Conservation (phyloP, 2,329 filamentous ascomycete genomes). For the Clonostachys sp. region DNA sequence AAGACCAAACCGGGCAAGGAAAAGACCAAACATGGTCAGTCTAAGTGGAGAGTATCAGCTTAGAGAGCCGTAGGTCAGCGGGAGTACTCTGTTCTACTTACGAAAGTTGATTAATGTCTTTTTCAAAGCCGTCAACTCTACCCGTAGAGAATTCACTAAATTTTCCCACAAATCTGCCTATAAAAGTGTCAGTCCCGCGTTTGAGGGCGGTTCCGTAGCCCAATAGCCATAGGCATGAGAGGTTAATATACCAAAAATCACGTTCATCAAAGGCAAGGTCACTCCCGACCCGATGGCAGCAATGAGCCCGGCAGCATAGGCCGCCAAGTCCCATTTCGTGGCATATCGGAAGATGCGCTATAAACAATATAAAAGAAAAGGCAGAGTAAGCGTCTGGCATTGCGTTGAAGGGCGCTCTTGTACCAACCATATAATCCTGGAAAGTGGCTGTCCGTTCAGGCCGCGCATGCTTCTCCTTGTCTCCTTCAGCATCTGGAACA, state of each 20-base stretch:
- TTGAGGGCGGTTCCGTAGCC: not conserved
- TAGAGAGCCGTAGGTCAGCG: not conserved
- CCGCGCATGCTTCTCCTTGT: constrained; percentile 15
- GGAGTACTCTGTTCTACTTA: constrained; percentile 15
- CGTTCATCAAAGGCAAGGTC: constrained; percentile 55
- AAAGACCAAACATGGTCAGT: constrained; percentile 67
- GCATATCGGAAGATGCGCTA: constrained; percentile 50
- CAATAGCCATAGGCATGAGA: not conserved
- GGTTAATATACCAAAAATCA: constrained; percentile 43
- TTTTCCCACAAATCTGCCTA: constrained; percentile 37
- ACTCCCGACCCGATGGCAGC: constrained; percentile 47
- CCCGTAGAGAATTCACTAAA: constrained; percentile 39
- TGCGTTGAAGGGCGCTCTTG: not conserved
- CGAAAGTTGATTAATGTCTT: constrained; percentile 36
- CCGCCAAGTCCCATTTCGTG: constrained; percentile 42
- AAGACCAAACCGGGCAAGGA: constrained; percentile 59
- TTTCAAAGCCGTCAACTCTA: constrained; percentile 15
- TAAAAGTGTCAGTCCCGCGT: not conserved
- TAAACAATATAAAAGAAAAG: not conserved
- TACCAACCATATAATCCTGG: constrained; percentile 29
- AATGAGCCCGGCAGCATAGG: constrained; percentile 39
- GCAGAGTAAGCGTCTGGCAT: constrained; percentile 3
- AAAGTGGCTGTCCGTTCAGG: constrained; percentile 35
- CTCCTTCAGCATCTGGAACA: not conserved
- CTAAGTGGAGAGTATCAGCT: constrained; percentile 19